Evolutionary conservation across 495 filamentous ascomycete species (phyloP).

Genomic region (Penicillium lividum): DNA sequence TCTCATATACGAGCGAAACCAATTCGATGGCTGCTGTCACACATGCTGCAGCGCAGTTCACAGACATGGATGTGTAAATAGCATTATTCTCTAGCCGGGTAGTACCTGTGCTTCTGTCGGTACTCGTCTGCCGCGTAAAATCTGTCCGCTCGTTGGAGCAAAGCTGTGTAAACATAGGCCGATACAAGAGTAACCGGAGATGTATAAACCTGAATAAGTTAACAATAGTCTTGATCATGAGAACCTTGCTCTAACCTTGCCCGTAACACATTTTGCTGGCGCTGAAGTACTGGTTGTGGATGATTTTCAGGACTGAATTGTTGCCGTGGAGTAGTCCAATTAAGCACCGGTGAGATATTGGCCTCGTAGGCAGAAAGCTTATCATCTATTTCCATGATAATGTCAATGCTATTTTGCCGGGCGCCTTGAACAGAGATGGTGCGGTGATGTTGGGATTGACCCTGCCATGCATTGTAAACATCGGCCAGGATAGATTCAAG

Average conservation of each 20-base stretch:
- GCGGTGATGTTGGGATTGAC: constrained; percentile 20
- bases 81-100: constrained; percentile 20
- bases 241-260: constrained; percentile 31
- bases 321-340: constrained; percentile 30
- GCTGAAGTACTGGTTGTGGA: constrained; percentile 26
- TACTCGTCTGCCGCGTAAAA: constrained; percentile 11
- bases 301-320: constrained; percentile 3
- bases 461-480: constrained; percentile 44
- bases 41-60: constrained; percentile 42
- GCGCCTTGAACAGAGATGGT: constrained; percentile 11
- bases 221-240: constrained; percentile 1
- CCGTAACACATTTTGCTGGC: constrained; percentile 44
- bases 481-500: constrained; percentile 44
- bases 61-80: constrained; percentile 38
- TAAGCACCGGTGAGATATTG: constrained; percentile 35
- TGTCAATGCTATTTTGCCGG: constrained; percentile 36
- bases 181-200: constrained; percentile 46
- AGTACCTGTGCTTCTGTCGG: constrained; percentile 1
- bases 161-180: constrained; percentile 48
- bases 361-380: constrained; percentile 39
- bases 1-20: constrained; percentile 37
- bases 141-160: constrained; percentile 36
- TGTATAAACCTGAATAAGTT: constrained; percentile 39
- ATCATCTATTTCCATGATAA: constrained; percentile 42
- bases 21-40: constrained; percentile 42